Evolutionary conservation across 768 basidiomycete genomes (phyloP).

Genomic region (Leccinum obscurum): DNA sequence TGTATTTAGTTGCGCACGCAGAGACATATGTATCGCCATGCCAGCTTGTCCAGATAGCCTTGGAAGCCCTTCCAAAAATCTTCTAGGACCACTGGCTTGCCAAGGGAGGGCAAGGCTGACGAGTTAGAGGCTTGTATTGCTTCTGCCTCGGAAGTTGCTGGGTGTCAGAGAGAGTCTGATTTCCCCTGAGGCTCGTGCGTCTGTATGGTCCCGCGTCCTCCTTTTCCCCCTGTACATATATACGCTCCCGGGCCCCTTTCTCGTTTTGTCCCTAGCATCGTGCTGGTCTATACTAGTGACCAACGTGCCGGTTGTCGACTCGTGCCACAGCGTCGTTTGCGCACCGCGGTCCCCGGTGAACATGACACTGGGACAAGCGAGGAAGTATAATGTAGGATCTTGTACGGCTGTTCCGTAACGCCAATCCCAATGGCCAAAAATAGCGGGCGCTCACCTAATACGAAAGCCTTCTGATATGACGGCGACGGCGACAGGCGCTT

Average conservation of each 20-base stretch:
- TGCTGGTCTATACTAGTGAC: too few relatives aligned
- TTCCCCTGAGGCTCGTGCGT: too few relatives aligned
- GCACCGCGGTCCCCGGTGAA: too few relatives aligned
- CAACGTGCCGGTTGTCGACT: too few relatives aligned
- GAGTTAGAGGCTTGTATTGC: constrained; percentile 28
- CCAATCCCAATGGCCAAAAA: constrained; percentile 36
- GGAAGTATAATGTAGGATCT: constrained; percentile 79
- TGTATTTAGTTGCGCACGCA: constrained; percentile 53
- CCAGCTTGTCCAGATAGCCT: constrained; percentile 80
- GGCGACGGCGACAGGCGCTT: constrained; percentile 58
- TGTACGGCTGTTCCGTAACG: constrained; percentile 90
- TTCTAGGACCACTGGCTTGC: constrained; percentile 67
- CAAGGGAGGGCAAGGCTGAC: constrained; percentile 44
- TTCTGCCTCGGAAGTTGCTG: constrained; percentile 36
- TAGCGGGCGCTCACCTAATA: constrained; percentile 47
- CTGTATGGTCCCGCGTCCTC: too few relatives aligned
- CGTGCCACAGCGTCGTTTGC: too few relatives aligned
- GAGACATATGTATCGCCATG: constrained; percentile 88
- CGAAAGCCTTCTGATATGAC: constrained; percentile 74
- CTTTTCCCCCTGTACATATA: too few relatives aligned
- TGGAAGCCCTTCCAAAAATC: constrained; percentile 94
- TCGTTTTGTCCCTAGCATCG: too few relatives aligned
- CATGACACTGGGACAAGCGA: constrained; percentile 60
- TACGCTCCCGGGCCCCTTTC: too few relatives aligned
- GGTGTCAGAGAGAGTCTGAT: constrained; percentile 23